Base-by-base conservation (phyloP, 306 rosid species). In the Canavalia gladiata region DNA sequence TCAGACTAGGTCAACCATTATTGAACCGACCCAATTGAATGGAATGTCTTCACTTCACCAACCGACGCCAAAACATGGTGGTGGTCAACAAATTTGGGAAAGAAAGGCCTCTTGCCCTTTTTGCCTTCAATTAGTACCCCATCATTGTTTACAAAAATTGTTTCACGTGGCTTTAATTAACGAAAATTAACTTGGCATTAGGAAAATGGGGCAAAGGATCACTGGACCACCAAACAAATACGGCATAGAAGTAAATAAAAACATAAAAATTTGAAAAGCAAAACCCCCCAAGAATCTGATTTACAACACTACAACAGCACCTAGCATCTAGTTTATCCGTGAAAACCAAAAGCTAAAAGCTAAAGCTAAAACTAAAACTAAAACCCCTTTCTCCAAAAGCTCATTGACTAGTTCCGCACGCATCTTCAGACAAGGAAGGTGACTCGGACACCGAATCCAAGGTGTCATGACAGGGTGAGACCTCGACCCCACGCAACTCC, bases 401-500 rank as follows among this genome's bases (percentile, higher is more conserved):
- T 57, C 8, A 88, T 83, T 89, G 88, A 54, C 89, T 84, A 34
- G 88, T 80, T 12, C 84, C 91, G 55, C 90, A 81, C 0, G 94
- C 90, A 41, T 89, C 96, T 86, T 94, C 97, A 0, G 97, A 95
- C 82, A 92, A 55, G 4, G 97, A 89, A 7, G 98, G 97, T 13
- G 97, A 95, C 29, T 92, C 97, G 0, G 98, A 88, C 56, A 84
- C 89, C 2, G 97, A 95, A 50, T 90, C 97, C 74, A 72, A 60
- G 6, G 83, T 81, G 75, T 93, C 98, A 63, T 87, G 97, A 74
- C 82, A 68, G 31, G 97, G 99, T 0, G 99, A 95, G 66, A 74
- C 89, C 67, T 90, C 90, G 42, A 86, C 85, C 35, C 98, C 99
- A n/a, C 97, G 92, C 31, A 95, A 85, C 74, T 95, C 98, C 33